These are phyloP conservation scores for Lycium ferocissimum DNA, from an alignment of 257 asterid species.

Conservation along the genomic window DNA sequence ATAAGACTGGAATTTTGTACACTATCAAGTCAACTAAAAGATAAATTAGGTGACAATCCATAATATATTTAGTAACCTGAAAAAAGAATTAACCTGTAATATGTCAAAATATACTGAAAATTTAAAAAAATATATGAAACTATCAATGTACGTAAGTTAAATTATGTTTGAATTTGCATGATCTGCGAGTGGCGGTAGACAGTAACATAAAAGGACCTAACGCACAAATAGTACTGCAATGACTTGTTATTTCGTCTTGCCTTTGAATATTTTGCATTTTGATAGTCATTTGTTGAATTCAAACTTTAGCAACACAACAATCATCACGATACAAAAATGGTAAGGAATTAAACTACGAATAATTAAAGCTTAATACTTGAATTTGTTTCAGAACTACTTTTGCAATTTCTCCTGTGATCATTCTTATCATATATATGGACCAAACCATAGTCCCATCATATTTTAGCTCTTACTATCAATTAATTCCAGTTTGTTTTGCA, in stretches of 20 bases:
- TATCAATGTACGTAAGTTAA: neutral
- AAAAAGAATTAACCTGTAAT: neutral
- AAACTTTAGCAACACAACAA: neutral
- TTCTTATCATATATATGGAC: neutral
- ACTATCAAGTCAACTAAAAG: slow-evolving; percentile 11
- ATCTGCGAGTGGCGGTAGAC: neutral
- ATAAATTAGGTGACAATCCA: neutral
- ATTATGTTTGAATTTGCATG: neutral
- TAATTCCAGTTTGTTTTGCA: too few species aligned
- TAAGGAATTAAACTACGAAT: neutral
- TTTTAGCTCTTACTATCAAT: too few species aligned
- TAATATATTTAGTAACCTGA: neutral
- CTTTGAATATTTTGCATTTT: neutral
- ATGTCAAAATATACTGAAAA: slow-evolving; percentile 6
- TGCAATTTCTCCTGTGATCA: neutral
- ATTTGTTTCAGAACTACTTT: neutral
- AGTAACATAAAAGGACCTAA: neutral
- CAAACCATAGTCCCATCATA: neutral
- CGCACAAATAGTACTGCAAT: neutral
- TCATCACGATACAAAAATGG: neutral
- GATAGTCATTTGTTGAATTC: neutral
- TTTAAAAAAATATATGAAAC: neutral
- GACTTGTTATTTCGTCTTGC: neutral
- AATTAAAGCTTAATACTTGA: neutral
- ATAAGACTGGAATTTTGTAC: too few species aligned